Conservation (phyloP, 2,329 filamentous ascomycete genomes). For the Phyllosticta ampelicida region DNA sequence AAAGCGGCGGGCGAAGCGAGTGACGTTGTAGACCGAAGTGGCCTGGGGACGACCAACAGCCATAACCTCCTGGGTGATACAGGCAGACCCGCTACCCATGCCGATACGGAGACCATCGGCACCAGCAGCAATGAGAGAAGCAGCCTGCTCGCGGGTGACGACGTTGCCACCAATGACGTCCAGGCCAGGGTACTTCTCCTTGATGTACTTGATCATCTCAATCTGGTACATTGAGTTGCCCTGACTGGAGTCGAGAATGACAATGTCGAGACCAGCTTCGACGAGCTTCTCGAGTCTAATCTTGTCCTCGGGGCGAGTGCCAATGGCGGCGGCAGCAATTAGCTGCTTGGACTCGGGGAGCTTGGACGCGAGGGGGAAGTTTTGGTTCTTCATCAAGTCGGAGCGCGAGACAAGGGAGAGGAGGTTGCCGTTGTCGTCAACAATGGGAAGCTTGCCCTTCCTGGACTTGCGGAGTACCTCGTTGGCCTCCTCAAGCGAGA, state of each 20-base stretch:
- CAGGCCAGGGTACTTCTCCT: constrained; percentile 70
- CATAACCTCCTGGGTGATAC: constrained; percentile 99
- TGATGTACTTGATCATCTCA: constrained; percentile 96
- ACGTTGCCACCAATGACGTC: constrained; percentile 98
- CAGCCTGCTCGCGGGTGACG: constrained; percentile 93
- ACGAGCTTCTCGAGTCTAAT: constrained; percentile 73
- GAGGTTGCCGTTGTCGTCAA: constrained; percentile 73
- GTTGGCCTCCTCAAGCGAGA: constrained; percentile 82
- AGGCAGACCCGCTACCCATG: constrained; percentile 96
- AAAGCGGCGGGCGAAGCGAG: constrained; percentile 79
- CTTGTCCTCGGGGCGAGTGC: constrained; percentile 91
- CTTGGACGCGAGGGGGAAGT: constrained; percentile 95
- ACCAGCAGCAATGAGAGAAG: constrained; percentile 80
- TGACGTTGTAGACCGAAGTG: constrained; percentile 81
- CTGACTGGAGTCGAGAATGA: constrained; percentile 91
- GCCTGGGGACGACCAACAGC: constrained; percentile 95
- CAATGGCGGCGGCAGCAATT: constrained; percentile 88
- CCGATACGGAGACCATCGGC: constrained; percentile 95
- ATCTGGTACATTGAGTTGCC: constrained; percentile 98
- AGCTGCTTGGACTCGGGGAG: constrained; percentile 95
- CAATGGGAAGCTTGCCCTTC: constrained; percentile 95
- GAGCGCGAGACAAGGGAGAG: constrained; percentile 45
- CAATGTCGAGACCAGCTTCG: constrained; percentile 89
- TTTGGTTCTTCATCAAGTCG: constrained; percentile 96
- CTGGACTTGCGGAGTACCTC: constrained; percentile 86